Evolutionary conservation across 148 eudicot species (phyloP).

Genomic region (Vaccinium myrtillus): DNA sequence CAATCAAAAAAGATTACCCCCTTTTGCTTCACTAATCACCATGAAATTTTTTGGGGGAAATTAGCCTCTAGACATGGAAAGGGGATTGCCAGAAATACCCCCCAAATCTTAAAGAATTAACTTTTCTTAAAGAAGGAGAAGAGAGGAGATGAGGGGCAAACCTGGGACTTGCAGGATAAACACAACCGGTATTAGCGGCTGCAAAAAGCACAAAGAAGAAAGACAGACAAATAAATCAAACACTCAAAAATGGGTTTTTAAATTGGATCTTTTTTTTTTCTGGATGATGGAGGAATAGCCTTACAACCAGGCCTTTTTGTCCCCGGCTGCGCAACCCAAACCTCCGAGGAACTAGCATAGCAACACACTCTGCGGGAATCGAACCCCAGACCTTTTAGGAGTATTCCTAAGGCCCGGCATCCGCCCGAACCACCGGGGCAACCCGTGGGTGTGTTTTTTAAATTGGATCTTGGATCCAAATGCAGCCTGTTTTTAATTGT

Average conservation of each 20-base stretch:
- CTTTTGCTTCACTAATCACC: neutral
- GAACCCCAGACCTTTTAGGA: no score
- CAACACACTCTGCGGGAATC: no score
- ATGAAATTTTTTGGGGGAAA: neutral
- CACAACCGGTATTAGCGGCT: slow-evolving; percentile 30
- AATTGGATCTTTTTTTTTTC: neutral
- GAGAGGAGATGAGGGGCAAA: slow-evolving; percentile 16
- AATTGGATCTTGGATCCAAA: neutral
- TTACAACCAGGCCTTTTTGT: no score
- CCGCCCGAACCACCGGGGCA: no score
- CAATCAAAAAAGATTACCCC: neutral
- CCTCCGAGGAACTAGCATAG: no score
- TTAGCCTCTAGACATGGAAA: neutral
- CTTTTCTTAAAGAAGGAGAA: neutral
- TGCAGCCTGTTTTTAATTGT: no score
- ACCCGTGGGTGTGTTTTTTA: neutral
- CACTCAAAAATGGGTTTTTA: neutral
- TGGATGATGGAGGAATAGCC: no score
- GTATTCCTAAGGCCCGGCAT: no score
- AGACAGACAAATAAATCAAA: neutral
- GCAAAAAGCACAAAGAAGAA: slow-evolving; percentile 23
- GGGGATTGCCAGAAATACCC: neutral
- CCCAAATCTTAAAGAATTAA: neutral
- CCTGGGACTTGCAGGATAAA: slow-evolving; percentile 46
- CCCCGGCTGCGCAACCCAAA: no score